These are phyloP conservation scores for Mycosarcoma maydis DNA, from an alignment of 1,284 basidiomycete species.

Conservation along the genomic window DNA sequence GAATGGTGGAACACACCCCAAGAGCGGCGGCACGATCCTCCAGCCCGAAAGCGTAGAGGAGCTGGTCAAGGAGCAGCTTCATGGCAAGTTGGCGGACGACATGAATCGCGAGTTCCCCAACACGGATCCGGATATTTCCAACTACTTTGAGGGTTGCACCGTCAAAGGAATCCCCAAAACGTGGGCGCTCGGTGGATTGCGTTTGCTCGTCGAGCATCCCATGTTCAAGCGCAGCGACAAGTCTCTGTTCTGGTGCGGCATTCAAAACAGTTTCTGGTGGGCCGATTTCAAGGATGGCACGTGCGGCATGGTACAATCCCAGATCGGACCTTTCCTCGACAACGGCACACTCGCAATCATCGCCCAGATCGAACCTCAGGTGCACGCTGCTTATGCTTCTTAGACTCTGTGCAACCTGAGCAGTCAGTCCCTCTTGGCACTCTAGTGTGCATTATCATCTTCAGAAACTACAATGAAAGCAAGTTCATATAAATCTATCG, in stretches of 20 bases:
- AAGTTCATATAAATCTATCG: too few relatives aligned
- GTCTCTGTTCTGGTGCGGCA: conserved; percentile 46
- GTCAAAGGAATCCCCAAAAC: conserved; percentile 39
- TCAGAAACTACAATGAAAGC: too few relatives aligned
- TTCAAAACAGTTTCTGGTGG: conserved; percentile 47
- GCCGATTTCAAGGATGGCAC: conserved; percentile 35
- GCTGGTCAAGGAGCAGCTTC: conserved; percentile 48
- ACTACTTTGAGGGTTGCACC: conserved; percentile 34
- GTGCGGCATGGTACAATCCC: conserved; percentile 43
- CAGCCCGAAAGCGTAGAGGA: conserved; percentile 44
- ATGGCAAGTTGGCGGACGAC: conserved; percentile 30
- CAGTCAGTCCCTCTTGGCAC: too few relatives aligned
- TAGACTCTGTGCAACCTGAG: too few relatives aligned
- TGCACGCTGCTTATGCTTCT: conserved; percentile 30
- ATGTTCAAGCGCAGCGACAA: conserved; percentile 34
- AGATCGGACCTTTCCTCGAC: conserved; percentile 45
- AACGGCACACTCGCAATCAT: conserved; percentile 29
- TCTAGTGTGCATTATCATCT: too few relatives aligned
- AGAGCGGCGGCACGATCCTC: conserved; percentile 49
- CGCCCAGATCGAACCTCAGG: conserved; percentile 32
- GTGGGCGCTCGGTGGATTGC: conserved; percentile 37
- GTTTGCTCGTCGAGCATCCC: conserved; percentile 29
- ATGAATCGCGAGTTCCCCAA: conserved; percentile 36
- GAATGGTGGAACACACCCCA: conserved; percentile 56
- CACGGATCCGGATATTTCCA: conserved; percentile 26